Percentiles rank a stretch among this genome's conserved stretches.
Evolutionary conservation across 331 rosid species (phyloP).

Genomic region (Arachis monticola): DNA sequence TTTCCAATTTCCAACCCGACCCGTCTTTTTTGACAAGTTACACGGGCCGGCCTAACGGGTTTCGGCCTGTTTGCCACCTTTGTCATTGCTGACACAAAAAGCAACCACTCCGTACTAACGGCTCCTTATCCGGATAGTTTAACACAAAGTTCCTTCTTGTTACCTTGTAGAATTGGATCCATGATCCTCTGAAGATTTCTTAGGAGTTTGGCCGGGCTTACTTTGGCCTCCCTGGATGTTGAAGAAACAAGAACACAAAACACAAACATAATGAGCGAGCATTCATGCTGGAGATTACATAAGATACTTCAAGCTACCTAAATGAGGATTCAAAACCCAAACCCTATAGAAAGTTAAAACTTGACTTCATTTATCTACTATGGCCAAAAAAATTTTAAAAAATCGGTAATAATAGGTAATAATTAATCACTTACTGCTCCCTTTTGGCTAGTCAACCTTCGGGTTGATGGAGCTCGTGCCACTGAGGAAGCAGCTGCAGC

Average conservation of each 20-base stretch:
- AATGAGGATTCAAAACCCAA: slow-evolving; percentile 3
- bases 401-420: not conserved
- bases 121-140: slow-evolving; percentile 39
- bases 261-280: slow-evolving; percentile 20
- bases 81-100: slow-evolving; percentile 2
- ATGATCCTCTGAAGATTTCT: slow-evolving; percentile 56
- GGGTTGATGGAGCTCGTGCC: slow-evolving; percentile 78
- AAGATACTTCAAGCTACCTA: slow-evolving; percentile 13
- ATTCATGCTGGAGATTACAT: slow-evolving; percentile 22
- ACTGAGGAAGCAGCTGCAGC: slow-evolving; percentile 93
- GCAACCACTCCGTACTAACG: not conserved
- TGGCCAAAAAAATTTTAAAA: slow-evolving; percentile 21
- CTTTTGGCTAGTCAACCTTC: slow-evolving; percentile 64
- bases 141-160: slow-evolving; percentile 37
- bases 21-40: too few species aligned
- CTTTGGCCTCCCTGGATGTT: slow-evolving; percentile 57
- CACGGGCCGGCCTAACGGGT: too few species aligned
- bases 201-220: slow-evolving; percentile 52
- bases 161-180: slow-evolving; percentile 45
- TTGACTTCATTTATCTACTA: slow-evolving; percentile 4
- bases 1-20: too few species aligned
- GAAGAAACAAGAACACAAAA: slow-evolving; percentile 15
- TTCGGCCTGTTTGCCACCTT: too few species aligned
- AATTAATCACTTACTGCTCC: slow-evolving; percentile 59
- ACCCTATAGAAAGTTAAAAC: not conserved